phyloP scores from a whole-genome alignment of 371 early-diverging fungal species.

The Mucor circinelloides region DNA sequence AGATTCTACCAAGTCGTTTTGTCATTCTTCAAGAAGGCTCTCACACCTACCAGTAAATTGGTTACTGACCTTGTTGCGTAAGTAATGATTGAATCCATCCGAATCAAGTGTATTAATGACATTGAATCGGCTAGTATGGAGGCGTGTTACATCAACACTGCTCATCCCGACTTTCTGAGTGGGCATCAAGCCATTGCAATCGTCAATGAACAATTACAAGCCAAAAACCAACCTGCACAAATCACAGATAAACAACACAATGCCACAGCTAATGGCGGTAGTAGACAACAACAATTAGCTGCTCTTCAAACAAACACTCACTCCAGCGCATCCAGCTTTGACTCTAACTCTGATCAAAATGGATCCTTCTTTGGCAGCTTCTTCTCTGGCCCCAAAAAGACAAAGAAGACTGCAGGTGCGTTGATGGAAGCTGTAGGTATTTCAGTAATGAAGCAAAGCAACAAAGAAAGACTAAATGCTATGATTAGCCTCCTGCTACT shows the following conservation, averaged over 20 bases:
- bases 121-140: slow-evolving; percentile 63
- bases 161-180: slow-evolving; percentile 96
- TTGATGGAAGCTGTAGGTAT: slow-evolving; percentile 72
- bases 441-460: not conserved
- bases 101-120: not conserved
- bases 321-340: not conserved
- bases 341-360: slow-evolving; percentile 27
- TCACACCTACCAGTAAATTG: slow-evolving; percentile 90
- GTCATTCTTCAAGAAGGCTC: slow-evolving; percentile 85
- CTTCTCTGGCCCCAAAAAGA: slow-evolving; percentile 81
- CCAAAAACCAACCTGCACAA: slow-evolving; percentile 54
- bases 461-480: not conserved
- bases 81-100: not conserved
- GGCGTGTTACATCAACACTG: slow-evolving; percentile 96
- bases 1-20: slow-evolving; percentile 89
- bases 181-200: slow-evolving; percentile 95
- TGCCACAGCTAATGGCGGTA: not conserved
- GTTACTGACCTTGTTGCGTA: slow-evolving; percentile 84
- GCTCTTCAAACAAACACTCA: slow-evolving; percentile 10
- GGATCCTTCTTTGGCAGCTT: slow-evolving; percentile 95
- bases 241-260: slow-evolving; percentile 14
- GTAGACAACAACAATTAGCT: slow-evolving; percentile 19
- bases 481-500: slow-evolving; percentile 83
- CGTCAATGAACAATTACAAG: slow-evolving; percentile 76
- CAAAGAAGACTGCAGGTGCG: slow-evolving; percentile 34